Conservation (phyloP, 805 yeast genomes). For the Tetrapisispora taiwanensis region DNA sequence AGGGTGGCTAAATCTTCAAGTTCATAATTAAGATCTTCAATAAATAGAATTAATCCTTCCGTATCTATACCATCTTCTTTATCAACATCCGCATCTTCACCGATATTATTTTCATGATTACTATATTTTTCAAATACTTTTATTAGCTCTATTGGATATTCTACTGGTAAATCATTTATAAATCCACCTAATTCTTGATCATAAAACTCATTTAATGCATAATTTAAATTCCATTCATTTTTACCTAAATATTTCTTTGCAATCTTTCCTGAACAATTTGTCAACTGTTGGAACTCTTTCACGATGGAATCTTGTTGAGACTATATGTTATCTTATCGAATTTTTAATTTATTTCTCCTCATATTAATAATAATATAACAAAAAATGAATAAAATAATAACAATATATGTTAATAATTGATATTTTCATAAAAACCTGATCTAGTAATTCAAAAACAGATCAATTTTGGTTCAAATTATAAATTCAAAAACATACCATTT, state of each 20-base stretch:
- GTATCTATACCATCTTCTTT: slow-evolving; percentile 42
- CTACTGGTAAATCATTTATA: slow-evolving; percentile 3
- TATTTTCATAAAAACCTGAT: no score
- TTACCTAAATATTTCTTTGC: slow-evolving; percentile 19
- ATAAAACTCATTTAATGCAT: slow-evolving; percentile 27
- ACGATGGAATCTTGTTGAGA: slow-evolving; percentile 6
- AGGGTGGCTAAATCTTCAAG: slow-evolving; percentile 70
- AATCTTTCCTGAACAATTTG: slow-evolving; percentile 11
- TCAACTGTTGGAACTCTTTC: slow-evolving; percentile 16
- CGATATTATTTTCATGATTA: slow-evolving; percentile 11
- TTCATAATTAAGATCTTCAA: slow-evolving; percentile 55
- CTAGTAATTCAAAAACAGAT: no score
- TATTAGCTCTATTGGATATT: slow-evolving; percentile 14
- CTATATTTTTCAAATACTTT: slow-evolving; percentile 15
- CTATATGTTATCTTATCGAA: no score
- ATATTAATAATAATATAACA: no score
- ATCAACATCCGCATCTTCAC: slow-evolving; percentile 11
- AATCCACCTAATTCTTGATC: slow-evolving; percentile 21
- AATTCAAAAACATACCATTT: no score
- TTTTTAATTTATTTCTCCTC: no score
- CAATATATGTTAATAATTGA: no score
- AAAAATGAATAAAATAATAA: no score
- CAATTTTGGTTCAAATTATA: no score
- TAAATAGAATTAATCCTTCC: slow-evolving; percentile 65
- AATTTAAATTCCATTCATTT: slow-evolving; percentile 23